Percentiles rank a stretch among this genome's conserved stretches.
Conservation (phyloP, 1,284 basidiomycete species). For the Puccinia triticina region DNA sequence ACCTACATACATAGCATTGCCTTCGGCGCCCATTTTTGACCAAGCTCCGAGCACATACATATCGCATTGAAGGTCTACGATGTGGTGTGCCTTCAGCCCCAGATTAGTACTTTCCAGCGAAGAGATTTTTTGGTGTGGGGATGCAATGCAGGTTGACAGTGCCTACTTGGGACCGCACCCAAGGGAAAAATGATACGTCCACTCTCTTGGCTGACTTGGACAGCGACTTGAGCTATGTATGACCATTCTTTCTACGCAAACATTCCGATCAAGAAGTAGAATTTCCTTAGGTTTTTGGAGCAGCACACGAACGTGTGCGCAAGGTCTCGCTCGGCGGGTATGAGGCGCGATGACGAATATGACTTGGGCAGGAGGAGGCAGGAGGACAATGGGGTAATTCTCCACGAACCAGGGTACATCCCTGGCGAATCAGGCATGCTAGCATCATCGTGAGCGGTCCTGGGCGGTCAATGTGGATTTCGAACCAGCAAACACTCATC, state of each 20-base stretch:
- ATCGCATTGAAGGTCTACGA: no score
- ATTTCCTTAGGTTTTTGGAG: background rate
- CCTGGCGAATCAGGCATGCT: background rate
- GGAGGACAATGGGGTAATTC: background rate
- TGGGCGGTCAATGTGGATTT: background rate
- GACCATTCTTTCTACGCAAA: background rate
- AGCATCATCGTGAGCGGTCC: background rate
- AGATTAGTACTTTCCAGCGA: no score
- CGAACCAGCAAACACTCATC: background rate
- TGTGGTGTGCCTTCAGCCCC: no score
- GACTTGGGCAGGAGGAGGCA: background rate
- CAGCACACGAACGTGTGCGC: background rate
- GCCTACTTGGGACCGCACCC: background rate
- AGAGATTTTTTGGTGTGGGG: background rate
- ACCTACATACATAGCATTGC: no score
- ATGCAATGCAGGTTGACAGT: background rate
- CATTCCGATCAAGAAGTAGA: background rate
- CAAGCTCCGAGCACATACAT: no score
- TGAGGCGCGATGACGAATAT: background rate
- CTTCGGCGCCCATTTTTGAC: no score
- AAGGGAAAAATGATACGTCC: background rate
- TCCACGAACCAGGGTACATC: background rate
- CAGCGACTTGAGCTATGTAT: background rate
- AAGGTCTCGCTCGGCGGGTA: background rate
- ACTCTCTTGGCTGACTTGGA: slow-evolving; percentile 3